Percentiles rank a stretch among this genome's conserved stretches.
Evolutionary conservation across 139 green algal genomes (phyloP).

Genomic region (Chlamydomonas eustigma): DNA sequence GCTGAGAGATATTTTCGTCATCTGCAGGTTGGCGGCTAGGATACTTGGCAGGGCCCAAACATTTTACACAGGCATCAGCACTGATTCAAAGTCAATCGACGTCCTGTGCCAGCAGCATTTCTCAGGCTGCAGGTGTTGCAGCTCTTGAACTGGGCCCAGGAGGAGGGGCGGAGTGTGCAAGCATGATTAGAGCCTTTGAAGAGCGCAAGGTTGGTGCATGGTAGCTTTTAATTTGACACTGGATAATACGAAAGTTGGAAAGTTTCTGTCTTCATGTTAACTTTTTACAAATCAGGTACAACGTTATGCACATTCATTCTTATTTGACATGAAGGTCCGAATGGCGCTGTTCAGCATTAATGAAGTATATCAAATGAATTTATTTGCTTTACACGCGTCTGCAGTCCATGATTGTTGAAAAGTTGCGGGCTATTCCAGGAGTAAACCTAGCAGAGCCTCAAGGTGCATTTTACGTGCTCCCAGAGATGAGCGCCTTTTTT

Average conservation of each 20-base stretch:
- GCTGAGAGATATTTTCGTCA: too few species aligned
- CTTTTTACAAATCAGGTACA: too few species aligned
- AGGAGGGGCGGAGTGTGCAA: conserved; percentile 52
- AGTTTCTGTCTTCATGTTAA: too few species aligned
- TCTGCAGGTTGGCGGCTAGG: conserved; percentile 91
- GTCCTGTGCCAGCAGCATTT: conserved; percentile 62
- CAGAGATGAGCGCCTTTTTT: conserved; percentile 78
- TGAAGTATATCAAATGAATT: too few species aligned
- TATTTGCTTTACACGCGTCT: too few species aligned
- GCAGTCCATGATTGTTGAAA: conserved; percentile 66
- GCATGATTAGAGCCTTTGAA: conserved; percentile 85
- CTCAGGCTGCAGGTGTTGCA: conserved; percentile 84
- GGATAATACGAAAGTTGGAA: too few species aligned
- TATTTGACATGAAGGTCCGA: too few species aligned
- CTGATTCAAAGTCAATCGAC: conserved; percentile 92
- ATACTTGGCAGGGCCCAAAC: conserved; percentile 86
- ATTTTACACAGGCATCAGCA: conserved; percentile 73
- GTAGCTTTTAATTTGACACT: too few species aligned
- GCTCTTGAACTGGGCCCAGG: conserved; percentile 75
- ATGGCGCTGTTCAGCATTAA: too few species aligned
- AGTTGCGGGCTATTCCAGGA: conserved; percentile 68
- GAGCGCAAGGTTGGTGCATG: conserved; percentile 47
- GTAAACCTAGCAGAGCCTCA: conserved; percentile 62
- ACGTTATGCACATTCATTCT: too few species aligned
- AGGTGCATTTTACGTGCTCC: conserved; percentile 96